Conservation (phyloP, 148 eudicot species). For the Gaultheria prostrata region DNA sequence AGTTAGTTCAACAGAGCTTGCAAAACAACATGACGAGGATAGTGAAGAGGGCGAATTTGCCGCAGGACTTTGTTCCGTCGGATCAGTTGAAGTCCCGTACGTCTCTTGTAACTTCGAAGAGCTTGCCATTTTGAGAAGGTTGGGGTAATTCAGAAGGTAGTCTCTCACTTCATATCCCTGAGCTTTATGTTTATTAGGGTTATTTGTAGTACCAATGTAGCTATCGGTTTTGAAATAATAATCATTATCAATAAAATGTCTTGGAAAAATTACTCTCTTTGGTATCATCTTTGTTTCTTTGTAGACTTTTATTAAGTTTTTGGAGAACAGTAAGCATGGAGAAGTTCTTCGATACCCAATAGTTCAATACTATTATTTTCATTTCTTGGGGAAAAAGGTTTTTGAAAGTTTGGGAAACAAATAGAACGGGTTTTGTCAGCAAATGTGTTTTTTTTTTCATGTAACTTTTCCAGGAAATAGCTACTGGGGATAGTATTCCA, state of each 20-base stretch:
- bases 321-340: background rate
- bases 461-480: background rate
- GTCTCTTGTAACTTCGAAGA: conserved; percentile 74
- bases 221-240: background rate
- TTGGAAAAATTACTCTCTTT: background rate
- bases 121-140: conserved; percentile 76
- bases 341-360: background rate
- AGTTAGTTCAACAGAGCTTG: conserved; percentile 87
- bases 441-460: no score
- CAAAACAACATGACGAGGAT: conserved; percentile 86
- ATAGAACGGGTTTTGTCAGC: no score
- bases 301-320: background rate
- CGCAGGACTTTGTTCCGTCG: conserved; percentile 80
- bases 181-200: no score
- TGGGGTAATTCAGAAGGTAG: conserved; percentile 15
- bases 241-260: background rate
- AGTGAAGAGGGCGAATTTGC: conserved; percentile 87
- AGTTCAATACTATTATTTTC: background rate
- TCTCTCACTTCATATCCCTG: background rate
- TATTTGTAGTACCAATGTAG: background rate
- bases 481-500: background rate
- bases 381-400: background rate
- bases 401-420: background rate
- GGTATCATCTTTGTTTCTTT: background rate
- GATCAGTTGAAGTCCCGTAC: conserved; percentile 79